Percentiles rank a stretch among this genome's conserved stretches.
phyloP scores from a whole-genome alignment of 108 stramenopile species.

The Nitzschia putrida region DNA sequence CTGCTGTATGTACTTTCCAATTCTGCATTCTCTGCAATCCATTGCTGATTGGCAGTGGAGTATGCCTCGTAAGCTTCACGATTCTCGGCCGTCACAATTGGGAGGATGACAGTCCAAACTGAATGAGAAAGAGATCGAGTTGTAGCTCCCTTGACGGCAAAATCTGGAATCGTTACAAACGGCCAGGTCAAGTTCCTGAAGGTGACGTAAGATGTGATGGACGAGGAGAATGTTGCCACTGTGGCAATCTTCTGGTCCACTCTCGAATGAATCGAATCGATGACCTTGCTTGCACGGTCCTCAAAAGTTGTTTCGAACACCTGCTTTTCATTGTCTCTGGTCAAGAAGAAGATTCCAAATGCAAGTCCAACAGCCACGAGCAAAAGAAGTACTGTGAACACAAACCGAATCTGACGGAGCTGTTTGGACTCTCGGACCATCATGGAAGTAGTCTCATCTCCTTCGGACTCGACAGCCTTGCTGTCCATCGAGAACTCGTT shows the following conservation, averaged over 20 bases:
- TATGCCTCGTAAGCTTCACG: constrained; percentile 11
- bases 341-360: constrained; percentile 17
- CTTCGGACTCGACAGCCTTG: background rate
- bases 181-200: constrained; percentile 38
- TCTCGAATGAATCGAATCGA: constrained; percentile 40
- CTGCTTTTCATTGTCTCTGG: constrained; percentile 20
- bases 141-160: constrained; percentile 15
- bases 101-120: constrained; percentile 2
- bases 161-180: constrained; percentile 61
- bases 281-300: constrained; percentile 45
- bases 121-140: constrained; percentile 1
- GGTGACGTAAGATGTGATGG: constrained; percentile 35
- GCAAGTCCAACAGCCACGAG: constrained; percentile 6
- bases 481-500: too few species aligned
- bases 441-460: background rate
- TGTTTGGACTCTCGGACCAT: background rate
- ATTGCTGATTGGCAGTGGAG: background rate
- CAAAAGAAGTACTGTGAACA: background rate
- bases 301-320: constrained; percentile 33
- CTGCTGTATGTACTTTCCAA: background rate
- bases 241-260: constrained; percentile 35
- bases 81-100: background rate
- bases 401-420: constrained; percentile 3
- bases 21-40: background rate
- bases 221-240: constrained; percentile 35